Percentiles rank a stretch among this genome's conserved stretches.
Conservation (phyloP, 106 monocot genomes). For the Amphibolis antarctica region DNA sequence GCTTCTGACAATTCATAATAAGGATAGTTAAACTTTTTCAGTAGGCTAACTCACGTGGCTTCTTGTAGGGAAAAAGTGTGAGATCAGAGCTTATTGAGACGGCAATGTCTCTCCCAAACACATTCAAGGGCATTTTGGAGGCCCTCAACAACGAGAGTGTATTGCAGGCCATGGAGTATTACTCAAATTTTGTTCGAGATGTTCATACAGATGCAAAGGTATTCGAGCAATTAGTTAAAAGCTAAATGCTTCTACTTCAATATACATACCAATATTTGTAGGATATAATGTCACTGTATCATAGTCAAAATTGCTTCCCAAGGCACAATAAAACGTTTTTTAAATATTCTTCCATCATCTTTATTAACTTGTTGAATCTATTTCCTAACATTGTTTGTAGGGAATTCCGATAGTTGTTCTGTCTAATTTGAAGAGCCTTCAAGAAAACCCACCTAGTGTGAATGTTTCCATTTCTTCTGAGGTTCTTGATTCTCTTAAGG, state of each 20-base stretch:
- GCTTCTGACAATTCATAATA: too few species aligned
- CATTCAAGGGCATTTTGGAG: slow-evolving; percentile 55
- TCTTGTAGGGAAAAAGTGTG: slow-evolving; percentile 70
- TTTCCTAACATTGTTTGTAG: slow-evolving; percentile 32
- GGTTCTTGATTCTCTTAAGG: slow-evolving; percentile 37
- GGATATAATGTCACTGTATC: too few species aligned
- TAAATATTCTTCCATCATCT: neutral
- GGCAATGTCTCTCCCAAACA: slow-evolving; percentile 76
- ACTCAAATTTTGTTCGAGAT: slow-evolving; percentile 80
- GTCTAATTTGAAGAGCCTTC: slow-evolving; percentile 54
- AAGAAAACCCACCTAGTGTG: slow-evolving; percentile 54
- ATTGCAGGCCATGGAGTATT: slow-evolving; percentile 70
- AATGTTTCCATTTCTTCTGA: slow-evolving; percentile 51
- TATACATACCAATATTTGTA: neutral
- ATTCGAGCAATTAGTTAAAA: neutral
- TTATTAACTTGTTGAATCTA: neutral
- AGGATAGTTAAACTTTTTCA: too few species aligned
- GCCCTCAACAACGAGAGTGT: slow-evolving; percentile 51
- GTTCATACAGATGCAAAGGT: slow-evolving; percentile 89
- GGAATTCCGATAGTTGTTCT: slow-evolving; percentile 35
- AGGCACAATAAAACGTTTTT: neutral
- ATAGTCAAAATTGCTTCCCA: too few species aligned
- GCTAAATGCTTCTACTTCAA: neutral
- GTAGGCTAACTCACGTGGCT: neutral
- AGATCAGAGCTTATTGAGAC: slow-evolving; percentile 76